Evolutionary conservation across 106 monocot genomes (phyloP), one percentile per base, ranked within the genome.

Genomic region (Alisma plantagoaquatica): DNA sequence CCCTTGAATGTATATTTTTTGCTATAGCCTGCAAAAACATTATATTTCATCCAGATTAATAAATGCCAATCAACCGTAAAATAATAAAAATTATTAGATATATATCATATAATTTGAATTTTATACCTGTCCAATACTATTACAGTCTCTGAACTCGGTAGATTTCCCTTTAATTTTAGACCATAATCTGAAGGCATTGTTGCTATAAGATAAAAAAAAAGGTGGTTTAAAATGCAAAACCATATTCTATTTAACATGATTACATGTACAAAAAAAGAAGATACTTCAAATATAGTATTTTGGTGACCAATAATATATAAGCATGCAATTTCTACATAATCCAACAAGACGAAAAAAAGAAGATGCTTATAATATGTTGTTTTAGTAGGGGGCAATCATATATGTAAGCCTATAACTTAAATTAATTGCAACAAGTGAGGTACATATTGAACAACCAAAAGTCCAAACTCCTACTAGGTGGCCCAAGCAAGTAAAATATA

Each of bases 101-200:
- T 31, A 20, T 54, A 26, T 25, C 15, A 10, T 4, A 10, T 4
- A 11, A 35, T 47, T 11, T 12, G 21, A 15, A 31, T n/a, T 35
- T 22, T 23, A 26, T 27, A 89, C 96, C 82, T 98, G 79, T n/a
- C 96, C 96, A 64, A 98, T 53, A 21, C 89, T 73, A 76, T 70
- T 85, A 15, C 89, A 89, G 55, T 73, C 78, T 61, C 43, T 81
- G 61, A 79, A 98, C 46, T 85, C 81, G 21, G 73, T 62, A 3
- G 81, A 60, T 26, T 71, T 85, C 61, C 76, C 84, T 74, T 78
- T 98, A 33, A 98, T 72, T 58, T 61, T 82, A 23, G 81, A 73
- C 73, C 84, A 98, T 42, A 98, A 33, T 10, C 84, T 65, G 89
- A 98, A 89, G 0, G 96, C 89, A 75, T 98, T 98, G 61, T 98